Evolutionary conservation across 164 flowering plant species (phyloP).

Genomic region (Magnolia sinica): DNA sequence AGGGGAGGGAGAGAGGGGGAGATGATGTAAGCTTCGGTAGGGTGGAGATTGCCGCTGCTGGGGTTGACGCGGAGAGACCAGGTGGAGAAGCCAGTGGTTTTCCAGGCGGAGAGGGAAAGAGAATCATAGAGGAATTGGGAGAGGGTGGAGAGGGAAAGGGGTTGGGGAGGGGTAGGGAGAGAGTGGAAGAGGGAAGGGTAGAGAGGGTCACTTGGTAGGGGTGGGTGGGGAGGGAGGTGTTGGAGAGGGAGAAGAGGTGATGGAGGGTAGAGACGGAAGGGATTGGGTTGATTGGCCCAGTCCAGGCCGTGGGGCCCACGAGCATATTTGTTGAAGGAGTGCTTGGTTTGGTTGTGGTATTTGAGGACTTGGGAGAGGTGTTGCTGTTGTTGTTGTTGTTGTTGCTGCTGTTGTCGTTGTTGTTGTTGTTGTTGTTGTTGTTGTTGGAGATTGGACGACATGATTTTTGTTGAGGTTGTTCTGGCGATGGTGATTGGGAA

Average conservation of each 20-base stretch:
- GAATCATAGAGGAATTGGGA: slow-evolving; percentile 79
- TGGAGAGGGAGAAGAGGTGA: slow-evolving; percentile 63
- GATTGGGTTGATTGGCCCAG: slow-evolving; percentile 98
- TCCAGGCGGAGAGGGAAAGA: slow-evolving; percentile 90
- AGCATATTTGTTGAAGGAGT: slow-evolving; percentile 65
- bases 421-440: neutral
- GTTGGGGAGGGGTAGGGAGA: slow-evolving; percentile 50
- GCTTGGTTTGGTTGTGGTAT: slow-evolving; percentile 90
- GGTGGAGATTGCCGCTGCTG: slow-evolving; percentile 95
- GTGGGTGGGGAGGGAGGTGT: slow-evolving; percentile 37
- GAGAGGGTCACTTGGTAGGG: slow-evolving; percentile 22
- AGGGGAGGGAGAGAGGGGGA: slow-evolving; percentile 53
- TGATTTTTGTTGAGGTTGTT: neutral
- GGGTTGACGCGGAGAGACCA: slow-evolving; percentile 97
- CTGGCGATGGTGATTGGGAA: neutral
- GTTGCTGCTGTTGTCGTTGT: slow-evolving; percentile 3
- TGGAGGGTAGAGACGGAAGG: slow-evolving; percentile 75
- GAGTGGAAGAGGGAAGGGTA: slow-evolving; percentile 54
- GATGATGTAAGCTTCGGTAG: slow-evolving; percentile 81
- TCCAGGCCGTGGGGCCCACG: slow-evolving; percentile 86
- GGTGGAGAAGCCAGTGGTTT: slow-evolving; percentile 69
- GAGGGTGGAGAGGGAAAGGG: slow-evolving; percentile 49
- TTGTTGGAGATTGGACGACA: neutral
- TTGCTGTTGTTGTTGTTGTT: slow-evolving; percentile 18
- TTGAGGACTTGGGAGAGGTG: slow-evolving; percentile 42